These are phyloP conservation scores for Choiromyces venosus DNA, from an alignment of 495 filamentous ascomycete genomes.

Conservation along the genomic window DNA sequence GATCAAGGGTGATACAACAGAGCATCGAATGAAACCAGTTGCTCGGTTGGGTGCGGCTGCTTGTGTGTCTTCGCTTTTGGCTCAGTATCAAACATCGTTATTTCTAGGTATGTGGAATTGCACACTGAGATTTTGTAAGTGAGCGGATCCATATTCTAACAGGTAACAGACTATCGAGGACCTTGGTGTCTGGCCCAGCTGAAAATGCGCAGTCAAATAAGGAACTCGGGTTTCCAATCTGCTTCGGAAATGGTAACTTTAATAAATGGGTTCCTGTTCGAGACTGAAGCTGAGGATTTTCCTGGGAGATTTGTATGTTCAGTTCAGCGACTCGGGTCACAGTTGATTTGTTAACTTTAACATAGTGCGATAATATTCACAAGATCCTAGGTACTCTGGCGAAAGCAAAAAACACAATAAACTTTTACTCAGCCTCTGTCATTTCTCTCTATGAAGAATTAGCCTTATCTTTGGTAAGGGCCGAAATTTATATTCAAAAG, in stretches of 20 bases:
- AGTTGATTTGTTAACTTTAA: neutral
- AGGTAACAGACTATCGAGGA: conserved; percentile 4
- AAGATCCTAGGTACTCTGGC: neutral
- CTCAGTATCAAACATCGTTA: conserved; percentile 6
- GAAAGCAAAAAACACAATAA: neutral
- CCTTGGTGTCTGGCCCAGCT: neutral
- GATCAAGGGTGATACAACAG: neutral
- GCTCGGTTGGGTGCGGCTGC: neutral
- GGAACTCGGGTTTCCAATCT: no score
- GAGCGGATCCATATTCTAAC: neutral
- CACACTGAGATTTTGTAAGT: neutral
- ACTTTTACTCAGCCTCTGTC: conserved; percentile 8
- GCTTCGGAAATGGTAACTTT: neutral
- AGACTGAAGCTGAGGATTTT: conserved; percentile 4
- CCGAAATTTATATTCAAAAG: neutral
- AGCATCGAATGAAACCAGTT: neutral
- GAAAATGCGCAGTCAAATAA: no score
- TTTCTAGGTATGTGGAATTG: conserved; percentile 10
- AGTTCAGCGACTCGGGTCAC: neutral
- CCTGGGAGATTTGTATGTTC: conserved; percentile 13
- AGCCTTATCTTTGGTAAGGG: neutral
- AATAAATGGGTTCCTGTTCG: neutral
- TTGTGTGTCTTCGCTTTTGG: conserved; percentile 11
- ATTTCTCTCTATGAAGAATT: conserved; percentile 16
- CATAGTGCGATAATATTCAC: conserved; percentile 14